Conservation (phyloP, 805 yeast species). For the Metschnikowia continentalis region DNA sequence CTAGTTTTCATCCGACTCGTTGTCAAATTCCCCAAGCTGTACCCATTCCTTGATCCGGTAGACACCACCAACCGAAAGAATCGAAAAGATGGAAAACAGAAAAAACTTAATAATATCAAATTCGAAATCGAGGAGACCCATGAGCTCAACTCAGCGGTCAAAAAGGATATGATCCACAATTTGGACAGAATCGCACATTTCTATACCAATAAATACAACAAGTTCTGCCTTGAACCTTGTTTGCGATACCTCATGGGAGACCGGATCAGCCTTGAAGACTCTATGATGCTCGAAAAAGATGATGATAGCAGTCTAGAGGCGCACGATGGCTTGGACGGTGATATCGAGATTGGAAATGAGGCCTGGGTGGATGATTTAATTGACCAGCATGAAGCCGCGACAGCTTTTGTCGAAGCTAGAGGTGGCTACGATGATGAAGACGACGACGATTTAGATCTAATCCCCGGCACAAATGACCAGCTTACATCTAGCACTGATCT, state of each 20-base stretch:
- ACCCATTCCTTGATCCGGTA: slow-evolving; percentile 60
- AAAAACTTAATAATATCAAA: slow-evolving; percentile 23
- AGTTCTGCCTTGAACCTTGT: slow-evolving; percentile 77
- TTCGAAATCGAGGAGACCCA: slow-evolving; percentile 77
- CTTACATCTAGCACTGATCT: slow-evolving; percentile 8
- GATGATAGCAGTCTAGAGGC: slow-evolving; percentile 23
- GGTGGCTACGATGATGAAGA: slow-evolving; percentile 27
- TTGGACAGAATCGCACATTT: slow-evolving; percentile 53
- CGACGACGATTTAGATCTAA: slow-evolving; percentile 24
- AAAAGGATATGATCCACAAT: slow-evolving; percentile 47
- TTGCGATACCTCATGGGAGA: slow-evolving; percentile 80
- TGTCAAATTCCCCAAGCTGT: slow-evolving; percentile 65
- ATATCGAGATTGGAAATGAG: slow-evolving; percentile 35
- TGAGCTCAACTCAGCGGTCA: slow-evolving; percentile 50
- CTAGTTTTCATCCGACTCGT: slow-evolving; percentile 65
- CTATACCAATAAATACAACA: slow-evolving; percentile 50
- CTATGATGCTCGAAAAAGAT: slow-evolving; percentile 21
- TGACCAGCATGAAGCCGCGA: slow-evolving; percentile 31
- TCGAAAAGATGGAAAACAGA: slow-evolving; percentile 6
- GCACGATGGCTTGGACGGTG: slow-evolving; percentile 16
- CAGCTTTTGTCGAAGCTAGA: slow-evolving; percentile 17
- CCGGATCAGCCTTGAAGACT: slow-evolving; percentile 44
- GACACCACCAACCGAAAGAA: slow-evolving; percentile 1
- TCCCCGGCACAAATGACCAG: slow-evolving; percentile 39
- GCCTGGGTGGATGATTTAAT: slow-evolving; percentile 43